Base-by-base conservation (phyloP, 768 basidiomycete genomes). In the Boletus coccyginus region DNA sequence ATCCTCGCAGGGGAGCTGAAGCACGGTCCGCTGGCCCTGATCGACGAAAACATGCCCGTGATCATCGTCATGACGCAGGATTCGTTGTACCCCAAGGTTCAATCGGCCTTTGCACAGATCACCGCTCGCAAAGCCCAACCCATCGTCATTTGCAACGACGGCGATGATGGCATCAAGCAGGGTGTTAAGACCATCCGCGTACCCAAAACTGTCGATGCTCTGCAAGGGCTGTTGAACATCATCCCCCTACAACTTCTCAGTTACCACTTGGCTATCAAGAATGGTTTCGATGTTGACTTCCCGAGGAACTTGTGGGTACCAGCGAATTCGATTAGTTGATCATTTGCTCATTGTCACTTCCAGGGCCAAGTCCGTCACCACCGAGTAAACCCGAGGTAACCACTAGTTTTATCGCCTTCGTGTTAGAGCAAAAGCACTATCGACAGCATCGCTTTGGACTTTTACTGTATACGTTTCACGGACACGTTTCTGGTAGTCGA, bases 51-150 rank as follows among this genome's bases (percentile, higher is more conserved):
- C 77, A 93, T 97, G 90, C 85, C 94, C 41, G 93, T 98, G 64
- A 98, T 98, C 78, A 93, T 99, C 75, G 86, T 99, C 77, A 99
- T 99, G 97, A 99, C 97, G 31, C 89, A 92, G 62, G 97, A 99
- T 75, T 97, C 94, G 43, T 78, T 98, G 27, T 98, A 98, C 76
- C 94, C 95, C 68, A 98, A 99, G 80, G 95, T 98, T 44, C 94
- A 98, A 68, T 90, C 88, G 9, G 97, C 97, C 39, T 92, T 97
- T 63, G 77, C 94, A 29, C 97, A 99, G 76, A 96, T 99, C 73
- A 96, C 94, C 5, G 96, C 97, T 44, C 90, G 97, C 72, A 96
- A 95, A 74, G 97, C 95, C 48, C 88, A 92, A 60, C 92, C 91
- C 52, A 91, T 99, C 73, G 88, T 99, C 60, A 82, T 98, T 61